Conservation (phyloP, 352 stramenopile species). For the Paralagenidium karlingii region DNA sequence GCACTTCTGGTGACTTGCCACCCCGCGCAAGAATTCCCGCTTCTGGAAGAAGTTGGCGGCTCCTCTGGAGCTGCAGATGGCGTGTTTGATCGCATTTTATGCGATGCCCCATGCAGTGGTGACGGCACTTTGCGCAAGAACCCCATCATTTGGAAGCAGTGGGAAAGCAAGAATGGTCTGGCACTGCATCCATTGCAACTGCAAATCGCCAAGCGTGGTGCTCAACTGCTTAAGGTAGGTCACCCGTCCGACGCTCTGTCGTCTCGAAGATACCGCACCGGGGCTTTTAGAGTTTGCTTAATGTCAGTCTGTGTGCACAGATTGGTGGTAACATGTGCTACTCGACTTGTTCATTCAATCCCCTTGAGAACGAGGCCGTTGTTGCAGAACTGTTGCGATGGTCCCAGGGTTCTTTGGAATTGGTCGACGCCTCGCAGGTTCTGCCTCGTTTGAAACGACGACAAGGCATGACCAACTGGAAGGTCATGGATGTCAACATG, state of each 20-base stretch:
- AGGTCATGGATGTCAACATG: constrained; percentile 82
- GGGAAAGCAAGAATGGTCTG: constrained; percentile 85
- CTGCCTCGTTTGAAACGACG: constrained; percentile 78
- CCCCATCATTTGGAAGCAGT: constrained; percentile 92
- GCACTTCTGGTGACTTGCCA: constrained; percentile 93
- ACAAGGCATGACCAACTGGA: constrained; percentile 87
- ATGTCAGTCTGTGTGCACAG: constrained; percentile 12
- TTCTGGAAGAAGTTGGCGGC: constrained; percentile 33
- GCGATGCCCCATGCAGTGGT: constrained; percentile 96
- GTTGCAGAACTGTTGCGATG: constrained; percentile 92
- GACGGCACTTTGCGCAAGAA: constrained; percentile 99
- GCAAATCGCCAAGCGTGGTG: constrained; percentile 89
- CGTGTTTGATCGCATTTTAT: constrained; percentile 98
- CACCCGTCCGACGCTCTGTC: constrained; percentile 16
- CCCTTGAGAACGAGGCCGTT: constrained; percentile 99
- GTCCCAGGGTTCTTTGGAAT: constrained; percentile 79
- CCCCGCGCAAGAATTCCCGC: constrained; percentile 93
- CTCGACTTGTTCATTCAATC: constrained; percentile 98
- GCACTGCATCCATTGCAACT: constrained; percentile 92
- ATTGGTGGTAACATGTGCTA: constrained; percentile 94
- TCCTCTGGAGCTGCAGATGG: constrained; percentile 13
- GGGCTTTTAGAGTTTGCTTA: constrained; percentile 10
- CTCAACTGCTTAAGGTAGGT: constrained; percentile 85
- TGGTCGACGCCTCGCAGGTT: constrained; percentile 82
- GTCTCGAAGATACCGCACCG: no score